A percentile compares a stretch with the other conserved stretches of the same genome.
Conservation (phyloP, 257 asterid species). For the Nicotiana tomentosiformis region DNA sequence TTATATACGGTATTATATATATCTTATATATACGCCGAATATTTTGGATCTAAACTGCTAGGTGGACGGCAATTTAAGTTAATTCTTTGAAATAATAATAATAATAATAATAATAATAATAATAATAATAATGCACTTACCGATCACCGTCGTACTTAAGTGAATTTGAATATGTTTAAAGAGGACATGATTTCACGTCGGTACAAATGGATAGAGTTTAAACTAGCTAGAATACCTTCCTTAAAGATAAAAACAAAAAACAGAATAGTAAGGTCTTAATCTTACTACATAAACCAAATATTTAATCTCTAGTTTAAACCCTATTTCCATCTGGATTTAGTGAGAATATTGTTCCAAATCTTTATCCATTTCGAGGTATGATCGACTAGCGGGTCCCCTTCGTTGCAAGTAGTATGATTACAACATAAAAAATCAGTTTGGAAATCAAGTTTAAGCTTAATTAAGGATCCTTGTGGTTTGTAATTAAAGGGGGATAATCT, state of each 20-base stretch:
- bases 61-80: no score
- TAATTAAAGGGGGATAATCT: not conserved
- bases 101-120: no score
- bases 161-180: not conserved
- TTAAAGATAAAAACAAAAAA: not conserved
- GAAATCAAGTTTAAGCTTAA: not conserved
- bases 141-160: no score
- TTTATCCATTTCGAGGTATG: not conserved
- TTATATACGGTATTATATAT: no score
- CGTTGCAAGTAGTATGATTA: not conserved
- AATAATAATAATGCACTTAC: no score
- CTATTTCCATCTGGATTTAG: not conserved
- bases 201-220: not conserved
- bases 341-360: not conserved
- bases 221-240: not conserved
- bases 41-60: no score
- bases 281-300: not conserved
- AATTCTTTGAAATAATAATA: no score
- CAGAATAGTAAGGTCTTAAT: not conserved
- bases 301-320: not conserved
- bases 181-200: not conserved
- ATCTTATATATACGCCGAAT: no score
- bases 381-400: not conserved
- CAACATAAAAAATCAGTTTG: not conserved
- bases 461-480: not conserved